Conservation (phyloP, 768 basidiomycete species). For the Rhodocollybia butyracea region DNA sequence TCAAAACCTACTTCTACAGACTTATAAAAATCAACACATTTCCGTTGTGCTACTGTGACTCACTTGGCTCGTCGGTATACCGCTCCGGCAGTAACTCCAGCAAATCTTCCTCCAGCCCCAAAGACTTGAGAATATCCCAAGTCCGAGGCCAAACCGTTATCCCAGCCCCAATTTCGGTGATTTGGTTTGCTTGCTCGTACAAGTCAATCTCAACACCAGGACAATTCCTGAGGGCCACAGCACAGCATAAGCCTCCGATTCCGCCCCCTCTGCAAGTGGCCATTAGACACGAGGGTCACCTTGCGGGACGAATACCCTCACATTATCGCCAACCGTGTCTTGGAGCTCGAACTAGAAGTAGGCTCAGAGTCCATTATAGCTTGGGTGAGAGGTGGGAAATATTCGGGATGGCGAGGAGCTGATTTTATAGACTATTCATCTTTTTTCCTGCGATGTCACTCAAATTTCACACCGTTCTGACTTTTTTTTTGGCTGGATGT, state of each 20-base stretch:
- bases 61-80: conserved; percentile 20
- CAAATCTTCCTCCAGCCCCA: conserved; percentile 33
- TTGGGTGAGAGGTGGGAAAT: background rate
- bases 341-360: background rate
- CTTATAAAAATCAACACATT: too few species aligned
- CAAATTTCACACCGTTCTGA: too few species aligned
- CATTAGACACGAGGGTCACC: background rate
- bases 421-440: background rate
- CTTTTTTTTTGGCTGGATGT: too few species aligned
- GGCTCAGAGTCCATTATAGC: too few species aligned
- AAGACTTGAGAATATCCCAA: conserved; percentile 34
- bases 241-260: conserved; percentile 37
- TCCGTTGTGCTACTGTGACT: background rate
- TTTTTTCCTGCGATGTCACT: too few species aligned
- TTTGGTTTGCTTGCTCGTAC: conserved; percentile 36
- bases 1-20: conserved; percentile 19
- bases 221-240: conserved; percentile 23
- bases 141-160: conserved; percentile 37
- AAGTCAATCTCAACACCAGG: conserved; percentile 31
- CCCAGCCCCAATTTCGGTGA: conserved; percentile 43
- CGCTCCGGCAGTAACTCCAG: conserved; percentile 9
- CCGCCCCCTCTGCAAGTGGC: conserved; percentile 35
- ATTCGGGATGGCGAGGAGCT: background rate
- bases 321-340: conserved; percentile 16
- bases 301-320: background rate